Conservation (phyloP, 805 yeast species). For the Saccharomycopsis amapae region DNA sequence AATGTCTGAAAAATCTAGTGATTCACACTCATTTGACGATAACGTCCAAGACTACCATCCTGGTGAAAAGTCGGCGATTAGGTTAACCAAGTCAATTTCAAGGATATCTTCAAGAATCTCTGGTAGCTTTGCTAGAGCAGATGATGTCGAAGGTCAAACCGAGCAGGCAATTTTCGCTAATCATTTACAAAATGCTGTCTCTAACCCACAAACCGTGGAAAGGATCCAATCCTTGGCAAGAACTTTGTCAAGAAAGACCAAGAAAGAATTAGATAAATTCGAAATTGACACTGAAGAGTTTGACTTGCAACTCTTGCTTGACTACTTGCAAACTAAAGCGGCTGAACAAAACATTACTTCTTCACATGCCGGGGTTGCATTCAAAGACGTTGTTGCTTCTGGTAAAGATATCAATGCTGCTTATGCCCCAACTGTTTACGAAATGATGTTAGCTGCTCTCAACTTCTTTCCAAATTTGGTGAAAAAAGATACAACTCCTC, state of each 20-base stretch:
- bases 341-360: slow-evolving; percentile 1
- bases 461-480: slow-evolving; percentile 32
- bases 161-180: slow-evolving; percentile 18
- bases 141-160: slow-evolving; percentile 14
- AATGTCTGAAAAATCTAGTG: too few relatives aligned
- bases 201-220: slow-evolving; percentile 30
- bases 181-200: slow-evolving; percentile 23
- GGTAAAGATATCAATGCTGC: slow-evolving; percentile 49
- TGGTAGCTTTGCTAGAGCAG: slow-evolving; percentile 3
- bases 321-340: slow-evolving; percentile 30
- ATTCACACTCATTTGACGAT: slow-evolving; percentile 2
- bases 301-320: slow-evolving; percentile 37
- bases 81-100: slow-evolving; percentile 3
- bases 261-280: slow-evolving; percentile 37
- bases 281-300: slow-evolving; percentile 41
- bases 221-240: slow-evolving; percentile 43
- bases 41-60: slow-evolving; percentile 1
- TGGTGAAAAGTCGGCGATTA: neutral
- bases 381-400: slow-evolving; percentile 36
- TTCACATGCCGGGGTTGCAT: slow-evolving; percentile 37
- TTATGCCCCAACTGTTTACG: slow-evolving; percentile 38
- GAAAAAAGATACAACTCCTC: slow-evolving; percentile 28
- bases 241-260: slow-evolving; percentile 42
- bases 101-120: slow-evolving; percentile 10
- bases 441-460: slow-evolving; percentile 39